Evolutionary conservation across 1,284 basidiomycete species (phyloP), one percentile per base, ranked within the genome.

Genomic region (Cryptococcus jaspeensis): DNA sequence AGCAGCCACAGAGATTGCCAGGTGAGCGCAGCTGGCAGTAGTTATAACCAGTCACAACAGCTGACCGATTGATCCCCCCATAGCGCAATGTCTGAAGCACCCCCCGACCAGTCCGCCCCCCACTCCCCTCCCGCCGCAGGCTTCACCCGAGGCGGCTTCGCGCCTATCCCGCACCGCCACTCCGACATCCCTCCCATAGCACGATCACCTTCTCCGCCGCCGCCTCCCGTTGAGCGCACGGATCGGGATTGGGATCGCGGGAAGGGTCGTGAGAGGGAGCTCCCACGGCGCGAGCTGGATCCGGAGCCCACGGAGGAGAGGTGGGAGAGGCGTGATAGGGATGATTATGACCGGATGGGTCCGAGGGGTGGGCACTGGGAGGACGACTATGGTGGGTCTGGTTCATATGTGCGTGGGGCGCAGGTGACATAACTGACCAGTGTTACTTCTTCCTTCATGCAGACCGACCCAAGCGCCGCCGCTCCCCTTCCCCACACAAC

Each of bases 401-500:
- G 13, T 15, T 18, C 22, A 32, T 40, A 18, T 32, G n/a, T 32
- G 20, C n/a, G 18, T 49, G 18, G 1, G n/a, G 6, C 18, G 11
- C 32, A 48, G 38, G 39, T 53, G 28, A 39, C 3, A 15, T 25
- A 8, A 32, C 28, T 32, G 28, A 32, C 28, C 4, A 4, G 28
- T 9, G 28, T 32, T 32, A 9, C 28, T 32, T 9, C 5, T 32
- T 32, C 9, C 9, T 18, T 36, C 15, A n/a, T 25, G 0, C 41
- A 73, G 73, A 74, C 61, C 84, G 90, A 42, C 66, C 64, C 57
- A 93, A 93, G 77, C 85, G 90, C 55, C 86, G 89, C 60, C 83
- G 90, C 55, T 92, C 90, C 18, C 77, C 84, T 60, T 92, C 90
- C n/a, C 90, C 90, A n/a, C 87, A 85, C 63, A 88, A 90, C 49